Conservation (phyloP, 1,139 yeast species). For the Blastobotrys aristatus region DNA sequence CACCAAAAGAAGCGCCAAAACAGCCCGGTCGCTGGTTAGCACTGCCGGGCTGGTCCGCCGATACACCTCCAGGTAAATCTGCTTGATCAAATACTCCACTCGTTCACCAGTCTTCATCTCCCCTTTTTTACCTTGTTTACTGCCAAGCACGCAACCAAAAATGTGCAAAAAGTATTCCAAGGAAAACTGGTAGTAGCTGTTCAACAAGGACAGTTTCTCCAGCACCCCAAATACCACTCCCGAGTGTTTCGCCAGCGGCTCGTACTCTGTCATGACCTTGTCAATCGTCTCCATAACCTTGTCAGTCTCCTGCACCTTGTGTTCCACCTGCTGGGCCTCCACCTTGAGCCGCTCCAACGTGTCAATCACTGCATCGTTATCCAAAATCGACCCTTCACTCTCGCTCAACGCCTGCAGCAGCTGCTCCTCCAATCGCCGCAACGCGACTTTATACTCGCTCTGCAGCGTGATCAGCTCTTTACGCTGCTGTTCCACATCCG, state of each 20-base stretch:
- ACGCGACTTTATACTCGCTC: constrained; percentile 52
- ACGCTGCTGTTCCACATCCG: constrained; percentile 63
- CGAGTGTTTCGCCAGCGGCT: constrained; percentile 52
- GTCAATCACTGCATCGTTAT: constrained; percentile 54
- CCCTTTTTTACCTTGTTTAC: not conserved
- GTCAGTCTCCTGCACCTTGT: constrained; percentile 51
- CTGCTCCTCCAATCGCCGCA: constrained; percentile 56
- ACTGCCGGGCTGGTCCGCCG: constrained; percentile 47
- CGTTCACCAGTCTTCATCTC: not conserved
- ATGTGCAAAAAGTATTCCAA: constrained; percentile 44
- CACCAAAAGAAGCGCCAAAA: constrained; percentile 42
- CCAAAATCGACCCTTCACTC: constrained; percentile 60
- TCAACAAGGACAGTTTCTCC: constrained; percentile 41
- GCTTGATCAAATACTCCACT: constrained; percentile 33
- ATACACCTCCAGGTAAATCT: constrained; percentile 46
- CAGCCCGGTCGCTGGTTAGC: constrained; percentile 43
- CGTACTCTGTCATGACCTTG: constrained; percentile 43
- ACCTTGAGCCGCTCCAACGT: constrained; percentile 61
- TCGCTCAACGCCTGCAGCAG: constrained; percentile 55
- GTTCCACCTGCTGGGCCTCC: constrained; percentile 53
- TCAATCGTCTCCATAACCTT: constrained; percentile 52
- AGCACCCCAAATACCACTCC: constrained; percentile 47
- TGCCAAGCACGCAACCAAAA: constrained; percentile 36
- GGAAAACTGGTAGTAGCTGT: constrained; percentile 55
- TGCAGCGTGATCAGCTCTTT: constrained; percentile 49